phyloP scores from a whole-genome alignment of 148 eudicot species.

The Rhododendron vialii region DNA sequence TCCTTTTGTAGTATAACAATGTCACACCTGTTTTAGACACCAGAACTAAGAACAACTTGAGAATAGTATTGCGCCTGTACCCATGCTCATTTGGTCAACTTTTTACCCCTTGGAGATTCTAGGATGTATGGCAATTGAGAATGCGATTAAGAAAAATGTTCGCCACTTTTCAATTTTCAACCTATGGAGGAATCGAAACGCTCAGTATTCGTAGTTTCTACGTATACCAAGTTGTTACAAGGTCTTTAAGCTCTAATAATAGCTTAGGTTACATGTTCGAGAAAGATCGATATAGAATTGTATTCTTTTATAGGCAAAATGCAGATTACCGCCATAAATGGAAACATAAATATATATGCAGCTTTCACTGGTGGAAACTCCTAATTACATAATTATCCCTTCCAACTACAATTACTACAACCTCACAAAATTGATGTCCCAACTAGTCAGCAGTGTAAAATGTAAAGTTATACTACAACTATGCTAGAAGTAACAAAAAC shows the following conservation, averaged over 20 bases:
- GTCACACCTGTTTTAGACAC: not conserved
- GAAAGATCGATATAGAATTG: not conserved
- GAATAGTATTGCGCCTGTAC: not conserved
- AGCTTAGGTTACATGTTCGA: not conserved
- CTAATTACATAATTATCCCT: slow-evolving; percentile 14
- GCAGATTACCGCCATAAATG: not conserved
- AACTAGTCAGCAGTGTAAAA: not conserved
- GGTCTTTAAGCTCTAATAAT: too few relatives aligned
- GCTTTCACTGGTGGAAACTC: not conserved
- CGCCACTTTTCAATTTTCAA: too few relatives aligned
- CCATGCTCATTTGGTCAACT: not conserved
- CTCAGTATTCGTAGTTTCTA: too few relatives aligned
- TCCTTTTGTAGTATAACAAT: not conserved
- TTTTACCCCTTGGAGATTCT: too few relatives aligned
- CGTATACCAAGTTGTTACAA: too few relatives aligned
- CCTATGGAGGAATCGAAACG: too few relatives aligned
- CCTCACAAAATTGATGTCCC: slow-evolving; percentile 1
- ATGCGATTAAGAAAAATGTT: too few relatives aligned
- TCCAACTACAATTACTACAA: not conserved
- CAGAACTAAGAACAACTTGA: not conserved
- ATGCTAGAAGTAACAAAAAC: slow-evolving; percentile 6
- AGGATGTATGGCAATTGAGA: too few relatives aligned
- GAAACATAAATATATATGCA: not conserved
- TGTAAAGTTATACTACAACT: not conserved
- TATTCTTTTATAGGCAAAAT: too few relatives aligned